Evolutionary conservation across 129 eudicot species (phyloP).

Genomic region (Flaveria sonorensis): DNA sequence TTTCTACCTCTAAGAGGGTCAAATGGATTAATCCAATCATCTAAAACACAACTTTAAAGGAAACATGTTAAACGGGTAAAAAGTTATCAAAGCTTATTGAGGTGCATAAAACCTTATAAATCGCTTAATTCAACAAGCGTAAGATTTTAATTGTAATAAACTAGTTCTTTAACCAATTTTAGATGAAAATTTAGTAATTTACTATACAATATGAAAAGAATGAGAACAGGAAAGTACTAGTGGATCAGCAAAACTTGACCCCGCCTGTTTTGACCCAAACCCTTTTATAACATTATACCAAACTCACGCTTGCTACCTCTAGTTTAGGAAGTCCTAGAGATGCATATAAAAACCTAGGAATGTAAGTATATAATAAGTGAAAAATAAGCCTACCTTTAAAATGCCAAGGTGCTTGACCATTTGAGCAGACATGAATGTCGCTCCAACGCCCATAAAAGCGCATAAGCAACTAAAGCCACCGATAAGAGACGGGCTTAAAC

Average conservation of each 20-base stretch:
- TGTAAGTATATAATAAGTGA: background rate
- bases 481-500: conserved; percentile 85
- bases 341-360: background rate
- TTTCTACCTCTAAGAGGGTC: conserved; percentile 1
- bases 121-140: background rate
- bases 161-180: background rate
- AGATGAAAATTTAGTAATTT: background rate
- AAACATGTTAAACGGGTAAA: background rate
- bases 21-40: background rate
- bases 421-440: conserved; percentile 87
- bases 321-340: background rate
- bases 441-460: conserved; percentile 98
- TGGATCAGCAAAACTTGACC: background rate
- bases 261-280: background rate
- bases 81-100: conserved; percentile 1
- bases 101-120: background rate
- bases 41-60: background rate
- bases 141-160: background rate
- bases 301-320: background rate
- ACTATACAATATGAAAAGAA: background rate
- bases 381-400: conserved; percentile 58
- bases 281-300: background rate
- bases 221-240: background rate
- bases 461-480: conserved; percentile 97
- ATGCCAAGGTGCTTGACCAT: conserved; percentile 77